phyloP scores from a whole-genome alignment of 306 rosid species.

The Medicago ruthenica region DNA sequence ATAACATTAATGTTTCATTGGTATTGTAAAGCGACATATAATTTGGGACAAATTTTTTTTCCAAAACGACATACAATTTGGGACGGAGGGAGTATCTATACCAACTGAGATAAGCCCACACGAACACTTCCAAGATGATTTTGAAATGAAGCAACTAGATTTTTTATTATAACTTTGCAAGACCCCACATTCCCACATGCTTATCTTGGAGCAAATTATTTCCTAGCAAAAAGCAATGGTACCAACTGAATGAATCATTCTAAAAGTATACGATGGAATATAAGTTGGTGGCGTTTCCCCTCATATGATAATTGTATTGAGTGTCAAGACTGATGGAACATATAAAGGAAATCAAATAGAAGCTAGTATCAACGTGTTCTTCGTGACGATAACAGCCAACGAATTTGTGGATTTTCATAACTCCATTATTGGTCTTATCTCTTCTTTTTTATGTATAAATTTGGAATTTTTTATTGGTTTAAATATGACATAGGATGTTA shows the following conservation, averaged over 20 bases:
- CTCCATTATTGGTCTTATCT: not conserved
- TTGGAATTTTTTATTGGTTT: not conserved
- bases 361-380: not conserved
- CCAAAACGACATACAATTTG: too few relatives aligned
- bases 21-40: too few relatives aligned
- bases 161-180: not conserved
- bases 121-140: too few relatives aligned
- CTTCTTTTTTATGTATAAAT: not conserved
- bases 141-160: too few relatives aligned
- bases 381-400: not conserved
- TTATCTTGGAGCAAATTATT: too few relatives aligned
- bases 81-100: too few relatives aligned
- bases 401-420: not conserved
- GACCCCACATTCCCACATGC: not conserved
- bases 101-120: too few relatives aligned
- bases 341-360: not conserved
- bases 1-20: too few relatives aligned
- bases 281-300: slow-evolving; percentile 9
- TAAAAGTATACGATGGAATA: not conserved
- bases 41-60: too few relatives aligned
- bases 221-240: not conserved
- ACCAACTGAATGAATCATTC: not conserved
- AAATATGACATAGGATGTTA: not conserved
- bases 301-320: not conserved
- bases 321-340: not conserved